Evolutionary conservation across 1,284 basidiomycete genomes (phyloP).

Genomic region (Ganoderma multipileum): DNA sequence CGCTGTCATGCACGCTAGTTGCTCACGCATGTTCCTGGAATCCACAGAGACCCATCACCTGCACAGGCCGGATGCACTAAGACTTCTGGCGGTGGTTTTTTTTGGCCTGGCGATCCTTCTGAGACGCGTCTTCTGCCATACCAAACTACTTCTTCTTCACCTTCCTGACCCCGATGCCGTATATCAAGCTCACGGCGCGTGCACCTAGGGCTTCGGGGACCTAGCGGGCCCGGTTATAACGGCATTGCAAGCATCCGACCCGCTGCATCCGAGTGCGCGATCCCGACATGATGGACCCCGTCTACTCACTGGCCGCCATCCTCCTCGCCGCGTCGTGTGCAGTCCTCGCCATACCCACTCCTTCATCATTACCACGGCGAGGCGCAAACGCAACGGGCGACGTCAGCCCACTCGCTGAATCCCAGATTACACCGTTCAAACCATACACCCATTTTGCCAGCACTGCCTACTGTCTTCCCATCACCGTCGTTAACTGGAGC

Average conservation of each 20-base stretch:
- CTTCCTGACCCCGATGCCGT: not conserved
- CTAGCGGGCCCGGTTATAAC: not conserved
- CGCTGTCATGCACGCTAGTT: not conserved
- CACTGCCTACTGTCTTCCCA: constrained; percentile 43
- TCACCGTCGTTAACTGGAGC: constrained; percentile 41
- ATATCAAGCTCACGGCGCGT: not conserved
- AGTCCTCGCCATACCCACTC: constrained; percentile 24
- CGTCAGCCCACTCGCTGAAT: constrained; percentile 39
- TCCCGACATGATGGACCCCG: not conserved
- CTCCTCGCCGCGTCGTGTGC: not conserved
- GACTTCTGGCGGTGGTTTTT: not conserved
- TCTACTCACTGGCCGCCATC: not conserved
- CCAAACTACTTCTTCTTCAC: not conserved
- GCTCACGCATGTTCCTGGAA: not conserved
- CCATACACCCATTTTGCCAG: constrained; percentile 48
- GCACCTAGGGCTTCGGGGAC: not conserved
- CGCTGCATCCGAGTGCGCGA: not conserved
- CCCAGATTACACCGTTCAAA: constrained; percentile 43
- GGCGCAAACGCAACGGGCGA: not conserved
- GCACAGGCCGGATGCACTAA: not conserved
- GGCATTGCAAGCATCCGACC: not conserved
- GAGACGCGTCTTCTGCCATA: not conserved
- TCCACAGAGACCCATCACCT: constrained; percentile 1
- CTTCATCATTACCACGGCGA: not conserved
- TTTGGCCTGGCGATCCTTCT: not conserved